Conservation (phyloP, 1,284 basidiomycete species). For the Lignosus rhinocerotis region DNA sequence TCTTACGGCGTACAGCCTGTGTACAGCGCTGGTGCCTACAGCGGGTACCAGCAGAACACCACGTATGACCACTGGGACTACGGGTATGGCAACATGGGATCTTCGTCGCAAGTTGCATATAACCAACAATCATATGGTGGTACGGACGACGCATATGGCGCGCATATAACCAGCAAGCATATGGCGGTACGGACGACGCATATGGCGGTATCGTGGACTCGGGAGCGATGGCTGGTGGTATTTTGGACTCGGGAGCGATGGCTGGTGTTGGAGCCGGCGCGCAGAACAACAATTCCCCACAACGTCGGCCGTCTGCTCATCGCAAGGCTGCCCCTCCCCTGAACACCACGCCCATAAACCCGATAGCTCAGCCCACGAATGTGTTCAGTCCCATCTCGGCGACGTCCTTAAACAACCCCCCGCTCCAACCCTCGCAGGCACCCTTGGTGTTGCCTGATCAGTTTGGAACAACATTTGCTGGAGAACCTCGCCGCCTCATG, state of each 20-base stretch:
- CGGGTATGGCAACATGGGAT: neutral
- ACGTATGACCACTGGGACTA: slow-evolving; percentile 21
- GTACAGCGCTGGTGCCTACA: slow-evolving; percentile 16
- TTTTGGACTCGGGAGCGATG: slow-evolving; percentile 1
- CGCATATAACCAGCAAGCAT: slow-evolving; percentile 18
- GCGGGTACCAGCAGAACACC: slow-evolving; percentile 12
- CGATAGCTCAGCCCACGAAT: slow-evolving; percentile 12
- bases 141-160: slow-evolving; percentile 6
- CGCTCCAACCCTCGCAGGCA: slow-evolving; percentile 19
- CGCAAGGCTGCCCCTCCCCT: slow-evolving; percentile 30
- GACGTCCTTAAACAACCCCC: slow-evolving; percentile 19
- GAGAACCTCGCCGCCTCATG: slow-evolving; percentile 24
- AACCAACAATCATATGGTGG: slow-evolving; percentile 19
- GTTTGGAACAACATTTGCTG: slow-evolving; percentile 19
- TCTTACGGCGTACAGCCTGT: slow-evolving; percentile 13
- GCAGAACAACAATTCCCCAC: slow-evolving; percentile 7
- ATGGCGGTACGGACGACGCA: slow-evolving; percentile 13
- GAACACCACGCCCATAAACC: slow-evolving; percentile 20
- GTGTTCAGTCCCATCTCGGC: slow-evolving; percentile 11
- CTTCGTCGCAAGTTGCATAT: slow-evolving; percentile 6
- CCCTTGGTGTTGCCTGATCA: slow-evolving; percentile 28
- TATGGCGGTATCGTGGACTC: neutral
- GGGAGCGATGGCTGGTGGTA: slow-evolving; percentile 11
- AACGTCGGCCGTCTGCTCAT: slow-evolving; percentile 19
- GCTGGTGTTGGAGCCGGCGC: slow-evolving; percentile 17